Evolutionary conservation across 2,329 filamentous ascomycete species (phyloP).

Genomic region (Davidsoniella virescens): DNA sequence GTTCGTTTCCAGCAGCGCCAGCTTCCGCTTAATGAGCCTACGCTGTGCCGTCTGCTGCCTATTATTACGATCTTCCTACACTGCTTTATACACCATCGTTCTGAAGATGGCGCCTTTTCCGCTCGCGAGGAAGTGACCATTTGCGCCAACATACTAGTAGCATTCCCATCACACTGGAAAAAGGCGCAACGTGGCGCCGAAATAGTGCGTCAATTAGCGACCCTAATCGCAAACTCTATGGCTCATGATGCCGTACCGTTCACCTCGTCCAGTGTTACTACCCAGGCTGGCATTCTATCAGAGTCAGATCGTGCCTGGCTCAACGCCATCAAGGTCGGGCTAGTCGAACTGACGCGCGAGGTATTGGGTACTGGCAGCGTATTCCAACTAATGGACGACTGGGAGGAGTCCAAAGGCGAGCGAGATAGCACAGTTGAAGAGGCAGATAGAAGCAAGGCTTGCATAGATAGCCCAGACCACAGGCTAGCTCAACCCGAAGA

Average conservation of each 20-base stretch:
- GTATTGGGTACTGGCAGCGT: constrained; percentile 6
- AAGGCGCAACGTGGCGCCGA: constrained; percentile 6
- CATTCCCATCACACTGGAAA: constrained; percentile 5
- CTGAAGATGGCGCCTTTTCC: constrained; percentile 1
- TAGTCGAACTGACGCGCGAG: constrained; percentile 4
- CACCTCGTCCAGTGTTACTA: background rate
- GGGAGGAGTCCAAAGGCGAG: background rate
- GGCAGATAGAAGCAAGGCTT: no score
- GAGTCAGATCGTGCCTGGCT: constrained; percentile 4
- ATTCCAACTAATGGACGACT: constrained; percentile 8
- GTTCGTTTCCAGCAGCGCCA: constrained; percentile 21
- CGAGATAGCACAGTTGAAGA: background rate
- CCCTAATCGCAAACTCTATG: background rate
- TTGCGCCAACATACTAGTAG: constrained; percentile 2
- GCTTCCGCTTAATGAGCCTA: constrained; percentile 29
- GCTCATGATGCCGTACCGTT: constrained; percentile 1
- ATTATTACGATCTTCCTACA: constrained; percentile 7
- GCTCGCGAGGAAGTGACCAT: constrained; percentile 4
- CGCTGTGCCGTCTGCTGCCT: constrained; percentile 7
- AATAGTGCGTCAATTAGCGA: constrained; percentile 3
- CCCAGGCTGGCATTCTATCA: background rate
- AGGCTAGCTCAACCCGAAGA: no score
- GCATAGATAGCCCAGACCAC: no score
- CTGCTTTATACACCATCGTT: constrained; percentile 3
- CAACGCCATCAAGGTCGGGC: background rate